Base-by-base conservation (phyloP, 2,329 filamentous ascomycete species). In the Verruconis gallopava region DNA sequence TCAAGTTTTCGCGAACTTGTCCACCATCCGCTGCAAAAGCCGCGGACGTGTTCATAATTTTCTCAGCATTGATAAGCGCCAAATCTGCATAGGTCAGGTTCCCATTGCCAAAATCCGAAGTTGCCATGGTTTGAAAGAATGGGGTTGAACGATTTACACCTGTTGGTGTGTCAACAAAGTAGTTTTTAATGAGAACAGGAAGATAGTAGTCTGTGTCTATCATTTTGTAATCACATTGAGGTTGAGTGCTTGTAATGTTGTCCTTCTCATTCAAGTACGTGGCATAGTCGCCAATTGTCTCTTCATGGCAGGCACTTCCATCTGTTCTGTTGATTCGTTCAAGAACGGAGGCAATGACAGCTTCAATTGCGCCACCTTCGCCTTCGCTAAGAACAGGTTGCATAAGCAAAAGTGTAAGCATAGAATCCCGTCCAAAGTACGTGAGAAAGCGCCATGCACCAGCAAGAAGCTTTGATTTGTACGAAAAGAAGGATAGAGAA, bases 361-460 rank as follows among this genome's bases (percentile, higher is more conserved):
- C 74, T 52, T 81, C 77, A 12, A 77, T 62, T 0, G 73, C 68
- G 3, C 72, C 67, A 0, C 61, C 67, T 28, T 72, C 59, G 0
- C 72, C 73, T 34, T 66, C 60, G 39, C 71, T 77, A 1, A 81
- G 59, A 0, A 79, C 63, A 0, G 72, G 67, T 44, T 75, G 67
- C 21, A 79, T 59, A 1, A 81, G 58, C 0, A 80, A 63, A 12
- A 71, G 61, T 1, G 72, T 64, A 30, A 81, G 76, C 65, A 79
- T 75, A 46, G 69, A 75, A 50, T 81, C 76, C 9, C 76, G 67
- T 0, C 75, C 76, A 56, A 81, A 80, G 50, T 80, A 81, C 0
- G 76, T 80, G 35, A 81, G 55, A 49, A 79, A 81, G 1, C 75
- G 61, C 77, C 75, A 81, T 3, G 72, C 74, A 9, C 76, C 76